Base-by-base conservation (phyloP, 2,329 filamentous ascomycete species). In the Neopestalotiopsis sp. region DNA sequence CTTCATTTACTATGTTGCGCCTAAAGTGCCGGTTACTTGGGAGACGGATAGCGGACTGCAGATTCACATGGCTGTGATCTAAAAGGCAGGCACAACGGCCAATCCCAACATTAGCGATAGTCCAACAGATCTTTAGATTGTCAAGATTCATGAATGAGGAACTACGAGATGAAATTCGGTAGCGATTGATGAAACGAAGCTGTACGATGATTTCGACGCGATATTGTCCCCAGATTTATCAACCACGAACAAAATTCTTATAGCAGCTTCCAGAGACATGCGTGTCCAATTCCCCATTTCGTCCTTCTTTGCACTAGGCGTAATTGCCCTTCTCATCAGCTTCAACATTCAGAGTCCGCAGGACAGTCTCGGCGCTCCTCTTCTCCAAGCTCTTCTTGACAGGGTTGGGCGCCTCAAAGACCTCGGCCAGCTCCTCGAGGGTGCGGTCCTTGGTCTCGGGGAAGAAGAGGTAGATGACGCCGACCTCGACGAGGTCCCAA, bases 1-100 rank as follows among this genome's bases (percentile, higher is more conserved):
- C 0, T 88, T 83, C 72, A 87, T 92, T 12, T 93, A 85, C 75
- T 93, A 91, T 76, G 80, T 93, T n/a, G 90, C 87, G 1, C 87
- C 88, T 2, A 88, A 87, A 0, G 74, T 81, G 3, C 69, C 73
- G 20, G 65, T 80, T 1, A 74, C 74, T 53, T 81, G 76, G 74
- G 74, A 78, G 69, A 79, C 77, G 2, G 73, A 76, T 32, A 61
- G 69, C 1, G 77, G 74, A 4, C 70, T 84, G 73, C 79, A 83
- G 67, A 72, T 81, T 1, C 78, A 80, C 61, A 82, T 80, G 76
- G 81, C 80, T 13, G 77, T 80, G 57, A 74, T 80, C 6, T 76
- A 66, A 34, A 38, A 4, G 13, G 3, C 3, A 28, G 24, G n/a
- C 1, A 30, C 12, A 59, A n/a, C 20, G 24, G 45, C 9, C 45